Conservation (phyloP, 257 asterid genomes). For the Penstemon newberryi region DNA sequence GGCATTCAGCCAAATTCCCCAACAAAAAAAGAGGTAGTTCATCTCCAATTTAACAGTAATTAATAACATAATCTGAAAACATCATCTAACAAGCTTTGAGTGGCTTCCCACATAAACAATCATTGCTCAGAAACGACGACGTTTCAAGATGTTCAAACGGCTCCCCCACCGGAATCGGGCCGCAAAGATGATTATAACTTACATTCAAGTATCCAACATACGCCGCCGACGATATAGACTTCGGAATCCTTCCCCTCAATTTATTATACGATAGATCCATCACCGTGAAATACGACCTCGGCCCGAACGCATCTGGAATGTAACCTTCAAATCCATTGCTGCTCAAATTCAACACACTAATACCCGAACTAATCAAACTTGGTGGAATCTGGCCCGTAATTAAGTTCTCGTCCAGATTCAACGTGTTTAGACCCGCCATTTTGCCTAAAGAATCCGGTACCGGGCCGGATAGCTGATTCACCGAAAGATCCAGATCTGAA, state of each 20-base stretch:
- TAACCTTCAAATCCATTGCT: slow-evolving; percentile 54
- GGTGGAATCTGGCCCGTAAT: slow-evolving; percentile 72
- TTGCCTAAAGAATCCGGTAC: slow-evolving; percentile 72
- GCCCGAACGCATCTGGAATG: slow-evolving; percentile 69
- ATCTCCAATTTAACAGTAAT: background rate
- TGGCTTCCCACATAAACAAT: slow-evolving; percentile 92
- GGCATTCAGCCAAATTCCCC: no score
- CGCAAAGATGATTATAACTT: slow-evolving; percentile 91
- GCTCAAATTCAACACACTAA: slow-evolving; percentile 66
- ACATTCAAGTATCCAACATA: slow-evolving; percentile 81
- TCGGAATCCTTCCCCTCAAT: slow-evolving; percentile 61
- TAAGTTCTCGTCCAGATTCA: slow-evolving; percentile 76
- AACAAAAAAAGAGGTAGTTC: no score
- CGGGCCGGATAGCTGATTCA: slow-evolving; percentile 64
- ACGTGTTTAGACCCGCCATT: slow-evolving; percentile 77
- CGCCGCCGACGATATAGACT: slow-evolving; percentile 52
- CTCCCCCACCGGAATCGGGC: slow-evolving; percentile 74
- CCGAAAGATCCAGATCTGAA: slow-evolving; percentile 74
- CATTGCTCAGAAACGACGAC: slow-evolving; percentile 70
- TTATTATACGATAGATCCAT: slow-evolving; percentile 70
- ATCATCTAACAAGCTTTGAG: slow-evolving; percentile 53
- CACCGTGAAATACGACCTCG: slow-evolving; percentile 64
- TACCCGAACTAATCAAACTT: slow-evolving; percentile 43
- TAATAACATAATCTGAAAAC: background rate
- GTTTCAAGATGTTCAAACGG: slow-evolving; percentile 95